A percentile compares a stretch with the other conserved stretches of the same genome.
These are phyloP conservation scores for Solanum chmielewskii DNA, from an alignment of 257 asterid genomes.

Conservation along the genomic window DNA sequence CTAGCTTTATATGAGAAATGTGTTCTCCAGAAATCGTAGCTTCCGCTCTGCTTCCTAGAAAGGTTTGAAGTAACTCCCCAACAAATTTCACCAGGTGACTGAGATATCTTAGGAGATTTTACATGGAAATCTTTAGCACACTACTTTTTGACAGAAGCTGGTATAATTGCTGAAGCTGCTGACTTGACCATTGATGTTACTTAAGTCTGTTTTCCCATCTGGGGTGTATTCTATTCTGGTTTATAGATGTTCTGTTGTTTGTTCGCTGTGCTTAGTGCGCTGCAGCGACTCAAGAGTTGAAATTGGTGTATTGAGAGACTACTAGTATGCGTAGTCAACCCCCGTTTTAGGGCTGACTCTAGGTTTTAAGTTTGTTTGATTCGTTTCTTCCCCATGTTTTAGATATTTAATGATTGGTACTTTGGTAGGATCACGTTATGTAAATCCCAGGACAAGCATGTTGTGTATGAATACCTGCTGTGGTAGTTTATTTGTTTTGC, in stretches of 20 bases:
- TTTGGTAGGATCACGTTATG: background rate
- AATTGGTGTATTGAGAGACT: background rate
- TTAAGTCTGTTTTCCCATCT: background rate
- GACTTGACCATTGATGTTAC: background rate
- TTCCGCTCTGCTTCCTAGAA: background rate
- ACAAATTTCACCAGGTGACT: background rate
- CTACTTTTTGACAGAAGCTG: background rate
- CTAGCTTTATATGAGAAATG: constrained; percentile 64
- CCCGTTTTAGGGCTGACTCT: background rate
- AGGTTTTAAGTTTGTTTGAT: background rate
- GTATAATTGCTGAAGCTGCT: background rate
- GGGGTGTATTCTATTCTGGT: background rate
- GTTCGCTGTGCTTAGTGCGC: background rate
- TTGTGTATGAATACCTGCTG: background rate
- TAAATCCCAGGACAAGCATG: background rate
- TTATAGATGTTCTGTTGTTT: background rate
- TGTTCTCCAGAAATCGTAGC: constrained; percentile 37
- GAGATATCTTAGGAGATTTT: background rate
- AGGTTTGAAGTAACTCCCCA: background rate
- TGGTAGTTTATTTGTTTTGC: background rate
- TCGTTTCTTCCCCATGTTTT: background rate
- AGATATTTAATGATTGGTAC: background rate
- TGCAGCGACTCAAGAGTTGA: background rate
- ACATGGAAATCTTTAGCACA: background rate
- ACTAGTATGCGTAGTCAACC: background rate